A percentile compares a stretch with the other conserved stretches of the same genome.
phyloP scores from a whole-genome alignment of 192 early-diverging fungal genomes.

The Podila horticola region DNA sequence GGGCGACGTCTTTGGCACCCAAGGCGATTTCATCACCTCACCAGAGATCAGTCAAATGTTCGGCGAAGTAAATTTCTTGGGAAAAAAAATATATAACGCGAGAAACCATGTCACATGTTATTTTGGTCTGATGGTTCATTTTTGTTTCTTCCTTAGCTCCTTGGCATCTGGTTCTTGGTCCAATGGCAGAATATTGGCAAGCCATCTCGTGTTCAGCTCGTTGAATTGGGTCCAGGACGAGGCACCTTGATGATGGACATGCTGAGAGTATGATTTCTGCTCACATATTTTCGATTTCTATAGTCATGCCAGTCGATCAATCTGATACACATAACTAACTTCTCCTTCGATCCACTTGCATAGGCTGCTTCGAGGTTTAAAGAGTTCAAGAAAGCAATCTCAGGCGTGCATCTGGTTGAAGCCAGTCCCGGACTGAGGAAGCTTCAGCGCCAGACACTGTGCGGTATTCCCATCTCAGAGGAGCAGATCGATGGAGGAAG shows the following conservation, averaged over 20 bases:
- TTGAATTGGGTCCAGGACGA: slow-evolving; percentile 92
- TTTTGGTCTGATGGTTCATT: background rate
- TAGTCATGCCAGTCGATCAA: background rate
- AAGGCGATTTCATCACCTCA: slow-evolving; percentile 96
- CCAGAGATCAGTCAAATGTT: slow-evolving; percentile 99
- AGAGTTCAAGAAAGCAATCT: slow-evolving; percentile 68
- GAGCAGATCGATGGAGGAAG: slow-evolving; percentile 35
- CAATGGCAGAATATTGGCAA: slow-evolving; percentile 82
- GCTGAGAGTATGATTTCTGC: slow-evolving; percentile 67
- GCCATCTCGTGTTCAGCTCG: slow-evolving; percentile 65
- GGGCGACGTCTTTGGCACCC: slow-evolving; percentile 87
- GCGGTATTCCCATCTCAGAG: slow-evolving; percentile 41
- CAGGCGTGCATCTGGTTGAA: slow-evolving; percentile 84
- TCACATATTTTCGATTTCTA: no score
- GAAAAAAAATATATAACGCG: background rate
- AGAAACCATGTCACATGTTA: background rate
- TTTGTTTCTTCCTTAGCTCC: slow-evolving; percentile 52
- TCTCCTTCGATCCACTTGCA: slow-evolving; percentile 3
- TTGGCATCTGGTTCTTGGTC: slow-evolving; percentile 90
- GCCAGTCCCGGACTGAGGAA: slow-evolving; percentile 80
- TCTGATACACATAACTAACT: background rate
- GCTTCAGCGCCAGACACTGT: slow-evolving; percentile 68
- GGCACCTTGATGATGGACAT: slow-evolving; percentile 96
- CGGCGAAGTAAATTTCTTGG: slow-evolving; percentile 75
- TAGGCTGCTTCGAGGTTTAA: slow-evolving; percentile 75